Conservation (phyloP, 73 alveolate genomes). For the Effrenium voratum region DNA sequence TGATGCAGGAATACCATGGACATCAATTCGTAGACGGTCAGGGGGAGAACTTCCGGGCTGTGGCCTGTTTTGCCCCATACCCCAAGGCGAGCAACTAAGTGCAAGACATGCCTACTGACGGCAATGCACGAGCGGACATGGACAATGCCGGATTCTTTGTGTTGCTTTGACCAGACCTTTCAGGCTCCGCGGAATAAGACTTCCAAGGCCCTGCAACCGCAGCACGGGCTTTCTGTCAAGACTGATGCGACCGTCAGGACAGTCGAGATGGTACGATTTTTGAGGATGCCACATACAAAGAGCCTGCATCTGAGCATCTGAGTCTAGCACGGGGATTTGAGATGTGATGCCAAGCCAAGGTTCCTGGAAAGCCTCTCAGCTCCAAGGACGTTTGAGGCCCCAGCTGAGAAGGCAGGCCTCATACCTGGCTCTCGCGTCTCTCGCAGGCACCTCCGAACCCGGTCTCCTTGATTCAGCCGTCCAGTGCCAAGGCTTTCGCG, state of each 20-base stretch:
- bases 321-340: neutral
- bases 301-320: neutral
- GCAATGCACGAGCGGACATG: neutral
- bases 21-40: conserved; percentile 87
- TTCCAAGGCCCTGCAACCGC: neutral
- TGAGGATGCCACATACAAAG: conserved; percentile 85
- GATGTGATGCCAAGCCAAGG: too few species aligned
- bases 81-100: conserved; percentile 35
- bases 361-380: conserved; percentile 60
- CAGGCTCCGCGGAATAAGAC: neutral
- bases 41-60: conserved; percentile 83
- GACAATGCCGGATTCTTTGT: neutral
- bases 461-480: conserved; percentile 53
- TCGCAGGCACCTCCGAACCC: conserved; percentile 83
- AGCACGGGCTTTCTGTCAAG: neutral
- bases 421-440: neutral
- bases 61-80: conserved; percentile 87
- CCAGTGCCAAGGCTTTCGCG: neutral
- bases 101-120: too few species aligned
- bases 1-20: conserved; percentile 73
- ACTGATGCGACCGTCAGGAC: conserved; percentile 8
- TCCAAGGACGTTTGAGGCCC: conserved; percentile 67
- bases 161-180: too few species aligned
- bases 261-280: conserved; percentile 66
- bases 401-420: neutral